Base-by-base conservation (phyloP, 2,329 filamentous ascomycete species). In the Phialophora expanda region DNA sequence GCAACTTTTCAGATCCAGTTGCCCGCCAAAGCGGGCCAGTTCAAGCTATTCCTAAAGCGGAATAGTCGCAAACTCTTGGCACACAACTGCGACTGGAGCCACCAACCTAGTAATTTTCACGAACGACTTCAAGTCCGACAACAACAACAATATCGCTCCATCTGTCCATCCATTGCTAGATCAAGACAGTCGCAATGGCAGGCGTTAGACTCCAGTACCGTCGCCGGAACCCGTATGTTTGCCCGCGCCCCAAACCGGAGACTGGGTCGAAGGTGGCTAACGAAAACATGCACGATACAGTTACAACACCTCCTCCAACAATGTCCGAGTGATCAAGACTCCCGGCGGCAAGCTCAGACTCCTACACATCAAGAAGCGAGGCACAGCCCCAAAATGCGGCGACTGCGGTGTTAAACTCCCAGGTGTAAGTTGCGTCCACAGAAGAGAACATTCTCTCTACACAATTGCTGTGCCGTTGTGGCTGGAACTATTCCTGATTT, bases 351-450 rank as follows among this genome's bases (percentile, higher is more conserved):
- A 94, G 82, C 89, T 97, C 79, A 90, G 95, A 82, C 90, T 97
- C 81, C 91, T 98, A 77, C 94, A 99, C 90, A 93, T 97, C 87
- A 98, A 98, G 91, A 99, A 99, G 92, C 91, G 90, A 82, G 95
- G 93, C 77, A 96, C 93, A 81, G 91, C 93, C 73, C 95, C 95
- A 80, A 99, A 99, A 88, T 99, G 95, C 82, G 92, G 96, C 88
- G 95, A 99, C 88, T 99, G 96, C 81, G 95, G 95, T 80, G 89
- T 88, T 86, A 98, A 98, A 87, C 90, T 99, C 78, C 89, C 92
- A 80, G 95, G 95, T 83, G 93, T 99, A 92, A 90, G 93, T 96
- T n/a, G 38, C 17, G 71, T 65, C 4, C 28, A 41, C 12, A 5
- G 22, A 44, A 38, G 51, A 20, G 26, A 17, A 46, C 54, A 59